These are phyloP conservation scores for Fusarium sp. DNA, from an alignment of 2,329 filamentous ascomycete species.

Conservation along the genomic window DNA sequence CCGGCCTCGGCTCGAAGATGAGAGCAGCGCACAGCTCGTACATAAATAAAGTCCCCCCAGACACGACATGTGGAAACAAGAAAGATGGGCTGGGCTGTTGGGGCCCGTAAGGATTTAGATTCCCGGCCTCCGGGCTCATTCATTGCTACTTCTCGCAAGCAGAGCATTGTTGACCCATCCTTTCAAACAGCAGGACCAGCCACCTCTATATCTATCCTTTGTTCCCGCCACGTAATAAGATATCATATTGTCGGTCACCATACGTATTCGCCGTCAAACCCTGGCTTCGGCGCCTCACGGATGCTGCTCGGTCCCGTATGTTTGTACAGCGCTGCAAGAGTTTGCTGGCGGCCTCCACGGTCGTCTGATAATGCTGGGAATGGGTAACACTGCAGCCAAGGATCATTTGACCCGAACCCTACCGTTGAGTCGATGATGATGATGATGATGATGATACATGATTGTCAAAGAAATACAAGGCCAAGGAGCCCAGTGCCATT, in stretches of 20 bases:
- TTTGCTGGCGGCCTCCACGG: slow-evolving; percentile 13
- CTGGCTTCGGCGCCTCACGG: slow-evolving; percentile 3
- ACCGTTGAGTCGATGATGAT: background rate
- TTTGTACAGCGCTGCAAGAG: slow-evolving; percentile 16
- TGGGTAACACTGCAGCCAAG: slow-evolving; percentile 28
- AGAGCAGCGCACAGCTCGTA: slow-evolving; percentile 26
- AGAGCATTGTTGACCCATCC: slow-evolving; percentile 1
- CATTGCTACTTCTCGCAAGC: background rate
- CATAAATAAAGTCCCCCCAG: slow-evolving; percentile 31
- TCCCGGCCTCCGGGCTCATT: slow-evolving; percentile 1
- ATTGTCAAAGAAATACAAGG: background rate
- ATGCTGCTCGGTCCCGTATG: slow-evolving; percentile 10
- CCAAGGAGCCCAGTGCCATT: slow-evolving; percentile 17
- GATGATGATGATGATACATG: background rate
- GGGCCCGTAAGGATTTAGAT: background rate
- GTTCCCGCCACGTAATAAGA: slow-evolving; percentile 3
- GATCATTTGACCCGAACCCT: slow-evolving; percentile 18
- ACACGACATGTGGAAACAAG: slow-evolving; percentile 14
- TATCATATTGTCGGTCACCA: slow-evolving; percentile 5
- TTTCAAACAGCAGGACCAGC: slow-evolving; percentile 5
- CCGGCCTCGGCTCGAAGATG: slow-evolving; percentile 16
- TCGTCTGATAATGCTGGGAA: slow-evolving; percentile 8
- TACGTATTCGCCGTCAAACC: background rate
- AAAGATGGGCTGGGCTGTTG: slow-evolving; percentile 8
- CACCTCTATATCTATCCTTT: slow-evolving; percentile 3